Evolutionary conservation across 202 grass and related monocot genomes (phyloP), one percentile per base, ranked within the genome.

Genomic region (Panicum hallii): DNA sequence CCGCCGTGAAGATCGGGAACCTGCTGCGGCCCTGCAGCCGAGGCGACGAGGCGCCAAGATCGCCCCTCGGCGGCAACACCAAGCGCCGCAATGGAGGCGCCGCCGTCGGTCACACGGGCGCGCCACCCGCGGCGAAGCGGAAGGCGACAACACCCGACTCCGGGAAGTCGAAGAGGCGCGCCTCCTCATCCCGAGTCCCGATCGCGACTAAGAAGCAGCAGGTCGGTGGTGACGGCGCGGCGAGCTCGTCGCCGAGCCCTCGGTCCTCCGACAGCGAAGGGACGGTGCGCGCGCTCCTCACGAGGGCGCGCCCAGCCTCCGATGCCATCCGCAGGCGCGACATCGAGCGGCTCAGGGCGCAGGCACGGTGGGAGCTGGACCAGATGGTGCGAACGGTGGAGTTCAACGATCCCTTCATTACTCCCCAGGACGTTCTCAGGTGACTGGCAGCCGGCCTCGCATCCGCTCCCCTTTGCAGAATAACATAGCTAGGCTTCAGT

Each of bases 371-470:
- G 42, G 28, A 85, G 64, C 30, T 70, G 26, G 64, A 70, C 4
- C 64, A 3, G 63, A 16, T 85, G 74, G 74, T 85, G 20, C 64
- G 8, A 42, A 85, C 83, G 1, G 74, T 78, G 42, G 83, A 85
- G 53, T 85, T 85, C 64, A 85, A 85, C 42, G 28, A 85, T 0
- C 63, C 83, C 10, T 85, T 41, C 64, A 26, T 85, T 44, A 67
- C 46, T 70, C 30, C 19, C 8, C 17, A 13, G 83, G 83, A 78
- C 19, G 64, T 61, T 7, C 17, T 85, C 63, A 46, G n/a, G 63
- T 77, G 82, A 69, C 43, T 20, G 53, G 53, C 43, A 3, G 9
- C 45, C 67, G 44, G 41, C 42, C 9, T 13, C 65, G 17, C 67
- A 71, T 49, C 69, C 2, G 45, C 11, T 15, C 23, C 11, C 46